These are phyloP conservation scores for Tetramitus jugosus DNA, from an alignment of 208 protist species.

Conservation along the genomic window DNA sequence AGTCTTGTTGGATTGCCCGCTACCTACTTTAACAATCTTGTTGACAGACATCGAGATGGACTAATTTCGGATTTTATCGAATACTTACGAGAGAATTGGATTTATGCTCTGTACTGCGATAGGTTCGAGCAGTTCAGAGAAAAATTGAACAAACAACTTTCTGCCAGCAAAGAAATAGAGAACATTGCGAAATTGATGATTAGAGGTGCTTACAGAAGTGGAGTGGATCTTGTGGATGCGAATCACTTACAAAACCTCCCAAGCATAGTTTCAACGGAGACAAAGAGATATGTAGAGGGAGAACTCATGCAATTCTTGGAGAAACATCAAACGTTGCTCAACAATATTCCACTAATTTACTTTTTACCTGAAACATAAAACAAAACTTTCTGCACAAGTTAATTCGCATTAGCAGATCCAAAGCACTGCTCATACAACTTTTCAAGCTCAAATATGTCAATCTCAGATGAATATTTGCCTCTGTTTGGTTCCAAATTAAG, in stretches of 20 bases:
- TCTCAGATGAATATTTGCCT: no score
- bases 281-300: neutral
- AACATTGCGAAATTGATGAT: neutral
- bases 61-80: neutral
- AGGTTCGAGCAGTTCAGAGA: neutral
- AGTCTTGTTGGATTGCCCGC: neutral
- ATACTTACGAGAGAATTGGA: constrained; percentile 1
- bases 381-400: no score
- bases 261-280: neutral
- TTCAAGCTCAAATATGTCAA: no score
- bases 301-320: neutral
- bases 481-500: no score
- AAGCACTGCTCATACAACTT: no score
- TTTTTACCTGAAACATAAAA: neutral
- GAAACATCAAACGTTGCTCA: neutral
- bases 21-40: neutral
- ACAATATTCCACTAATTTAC: neutral
- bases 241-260: neutral
- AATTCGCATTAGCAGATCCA: no score
- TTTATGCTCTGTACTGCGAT: neutral
- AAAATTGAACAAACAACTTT: neutral
- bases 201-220: neutral
- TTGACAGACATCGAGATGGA: neutral
- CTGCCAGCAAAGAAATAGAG: neutral
- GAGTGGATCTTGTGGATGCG: no score